Evolutionary conservation across 2,329 filamentous ascomycete genomes (phyloP).

Genomic region (Cytospora paraplurivora): DNA sequence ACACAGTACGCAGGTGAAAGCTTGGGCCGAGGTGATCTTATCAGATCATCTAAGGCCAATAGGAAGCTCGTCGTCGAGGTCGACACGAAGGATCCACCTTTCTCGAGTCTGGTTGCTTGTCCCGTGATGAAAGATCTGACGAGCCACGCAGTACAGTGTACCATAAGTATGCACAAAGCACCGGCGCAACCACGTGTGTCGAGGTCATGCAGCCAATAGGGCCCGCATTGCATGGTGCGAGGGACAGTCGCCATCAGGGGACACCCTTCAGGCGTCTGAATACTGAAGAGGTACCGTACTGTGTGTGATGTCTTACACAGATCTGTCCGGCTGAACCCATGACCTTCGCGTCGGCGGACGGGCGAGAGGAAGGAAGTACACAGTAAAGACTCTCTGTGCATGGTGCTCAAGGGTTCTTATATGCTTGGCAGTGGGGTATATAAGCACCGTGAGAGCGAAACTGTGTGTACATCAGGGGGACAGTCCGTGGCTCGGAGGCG

Average conservation of each 20-base stretch:
- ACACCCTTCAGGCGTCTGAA: neutral
- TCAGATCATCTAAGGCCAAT: slow-evolving; percentile 34
- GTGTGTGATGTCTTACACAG: too few relatives aligned
- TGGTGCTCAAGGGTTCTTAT: neutral
- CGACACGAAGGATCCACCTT: slow-evolving; percentile 17
- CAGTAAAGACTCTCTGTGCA: neutral
- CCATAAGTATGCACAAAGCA: neutral
- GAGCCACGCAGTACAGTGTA: slow-evolving; percentile 16
- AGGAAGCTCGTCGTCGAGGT: slow-evolving; percentile 6
- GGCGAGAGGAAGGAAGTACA: too few relatives aligned
- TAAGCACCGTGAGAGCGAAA: neutral
- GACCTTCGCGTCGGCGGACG: too few relatives aligned
- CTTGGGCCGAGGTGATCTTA: slow-evolving; percentile 31
- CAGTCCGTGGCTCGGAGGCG: slow-evolving; percentile 5
- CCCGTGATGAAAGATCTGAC: slow-evolving; percentile 25
- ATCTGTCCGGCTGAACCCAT: too few relatives aligned
- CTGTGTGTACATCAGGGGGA: neutral
- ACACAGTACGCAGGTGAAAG: slow-evolving; percentile 2
- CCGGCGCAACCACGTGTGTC: neutral
- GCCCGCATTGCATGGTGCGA: slow-evolving; percentile 14
- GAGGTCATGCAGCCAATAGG: neutral
- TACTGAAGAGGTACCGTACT: neutral
- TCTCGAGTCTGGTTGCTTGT: slow-evolving; percentile 1
- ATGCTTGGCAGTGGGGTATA: neutral
- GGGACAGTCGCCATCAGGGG: slow-evolving; percentile 19